Evolutionary conservation across 2,329 filamentous ascomycete genomes (phyloP).

Genomic region (Incumbomyces lentus): DNA sequence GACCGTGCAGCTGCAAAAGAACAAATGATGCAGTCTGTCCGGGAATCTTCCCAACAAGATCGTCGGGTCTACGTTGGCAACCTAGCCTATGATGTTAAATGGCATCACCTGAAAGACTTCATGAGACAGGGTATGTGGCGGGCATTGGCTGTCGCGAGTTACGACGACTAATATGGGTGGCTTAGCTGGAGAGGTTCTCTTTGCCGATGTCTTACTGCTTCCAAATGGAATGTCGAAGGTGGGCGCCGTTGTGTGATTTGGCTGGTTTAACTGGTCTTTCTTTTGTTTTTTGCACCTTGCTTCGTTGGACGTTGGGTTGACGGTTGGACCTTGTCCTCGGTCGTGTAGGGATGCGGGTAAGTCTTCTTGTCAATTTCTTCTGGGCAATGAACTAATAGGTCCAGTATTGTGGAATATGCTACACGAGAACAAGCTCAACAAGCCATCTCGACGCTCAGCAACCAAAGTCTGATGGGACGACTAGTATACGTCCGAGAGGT

Average conservation of each 20-base stretch:
- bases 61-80: slow-evolving; percentile 99
- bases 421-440: slow-evolving; percentile 98
- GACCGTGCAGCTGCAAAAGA: slow-evolving; percentile 76
- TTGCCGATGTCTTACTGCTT: slow-evolving; percentile 98
- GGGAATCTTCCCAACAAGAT: slow-evolving; percentile 94
- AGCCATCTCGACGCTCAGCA: slow-evolving; percentile 94
- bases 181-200: slow-evolving; percentile 95
- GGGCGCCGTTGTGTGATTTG: slow-evolving; percentile 85
- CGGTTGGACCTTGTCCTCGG: slow-evolving; percentile 86
- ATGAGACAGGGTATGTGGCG: slow-evolving; percentile 81
- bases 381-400: slow-evolving; percentile 5
- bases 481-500: slow-evolving; percentile 98
- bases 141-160: slow-evolving; percentile 18
- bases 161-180: slow-evolving; percentile 25
- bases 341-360: slow-evolving; percentile 99
- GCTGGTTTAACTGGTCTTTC: slow-evolving; percentile 66
- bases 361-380: slow-evolving; percentile 30
- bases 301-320: slow-evolving; percentile 97
- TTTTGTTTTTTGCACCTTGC: slow-evolving; percentile 30
- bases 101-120: slow-evolving; percentile 99
- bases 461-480: slow-evolving; percentile 96
- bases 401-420: slow-evolving; percentile 99
- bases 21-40: slow-evolving; percentile 90
- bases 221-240: slow-evolving; percentile 99
- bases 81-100: slow-evolving; percentile 98